Evolutionary conservation across 306 rosid genomes (phyloP).

Genomic region (Dalbergia cultrata): DNA sequence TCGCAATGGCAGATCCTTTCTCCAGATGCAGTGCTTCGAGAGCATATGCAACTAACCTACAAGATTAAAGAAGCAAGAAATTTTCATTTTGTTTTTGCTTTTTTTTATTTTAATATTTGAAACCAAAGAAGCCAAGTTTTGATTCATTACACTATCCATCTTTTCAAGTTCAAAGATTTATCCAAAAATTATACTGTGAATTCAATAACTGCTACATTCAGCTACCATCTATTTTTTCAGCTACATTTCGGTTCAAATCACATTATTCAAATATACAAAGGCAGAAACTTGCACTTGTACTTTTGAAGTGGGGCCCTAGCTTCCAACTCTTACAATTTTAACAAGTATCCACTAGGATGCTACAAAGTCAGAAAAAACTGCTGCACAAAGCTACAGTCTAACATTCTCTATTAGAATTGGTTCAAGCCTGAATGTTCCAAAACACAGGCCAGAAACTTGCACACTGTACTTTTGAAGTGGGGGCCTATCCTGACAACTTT

Average conservation of each 20-base stretch:
- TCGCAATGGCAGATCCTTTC: conserved; percentile 91
- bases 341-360: conserved; percentile 3
- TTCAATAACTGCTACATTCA: conserved; percentile 10
- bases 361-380: conserved; percentile 5
- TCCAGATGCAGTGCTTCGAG: conserved; percentile 74
- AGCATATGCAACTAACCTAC: conserved; percentile 89
- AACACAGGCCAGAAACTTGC: neutral
- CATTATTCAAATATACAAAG: conserved; percentile 27
- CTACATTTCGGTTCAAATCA: conserved; percentile 3
- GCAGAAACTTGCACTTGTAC: conserved; percentile 6
- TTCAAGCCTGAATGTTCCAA: conserved; percentile 24
- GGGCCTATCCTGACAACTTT: conserved; percentile 30
- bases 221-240: conserved; percentile 16
- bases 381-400: neutral
- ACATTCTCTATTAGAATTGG: conserved; percentile 11
- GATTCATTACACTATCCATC: conserved; percentile 7
- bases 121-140: conserved; percentile 13
- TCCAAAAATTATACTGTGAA: conserved; percentile 4
- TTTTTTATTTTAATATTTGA: neutral
- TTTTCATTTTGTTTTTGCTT: neutral
- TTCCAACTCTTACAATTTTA: neutral
- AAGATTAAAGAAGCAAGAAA: conserved; percentile 50
- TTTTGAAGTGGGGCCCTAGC: neutral
- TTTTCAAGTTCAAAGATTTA: conserved; percentile 34
- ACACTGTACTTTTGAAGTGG: conserved; percentile 15